These are phyloP conservation scores for Psidium guajava DNA, from an alignment of 345 rosid species.

Conservation along the genomic window DNA sequence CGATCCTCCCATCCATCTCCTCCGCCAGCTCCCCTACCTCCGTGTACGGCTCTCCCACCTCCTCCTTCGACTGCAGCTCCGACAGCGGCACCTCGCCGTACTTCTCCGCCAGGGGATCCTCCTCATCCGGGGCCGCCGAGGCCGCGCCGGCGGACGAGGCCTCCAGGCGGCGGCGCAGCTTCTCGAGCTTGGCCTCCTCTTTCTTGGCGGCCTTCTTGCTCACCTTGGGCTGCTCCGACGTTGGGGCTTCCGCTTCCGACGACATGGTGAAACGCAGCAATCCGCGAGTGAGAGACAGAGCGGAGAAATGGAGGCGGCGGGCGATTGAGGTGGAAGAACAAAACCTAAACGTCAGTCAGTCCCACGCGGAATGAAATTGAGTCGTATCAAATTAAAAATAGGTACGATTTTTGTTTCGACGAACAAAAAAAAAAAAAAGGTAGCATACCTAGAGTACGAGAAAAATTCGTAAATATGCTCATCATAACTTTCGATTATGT, in stretches of 20 bases:
- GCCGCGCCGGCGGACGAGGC: conserved; percentile 15
- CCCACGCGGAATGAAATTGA: neutral
- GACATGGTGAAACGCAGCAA: neutral
- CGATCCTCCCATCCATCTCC: conserved; percentile 26
- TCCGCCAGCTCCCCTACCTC: conserved; percentile 31
- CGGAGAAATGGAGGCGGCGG: neutral
- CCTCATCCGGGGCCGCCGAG: conserved; percentile 18
- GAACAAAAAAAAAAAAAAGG: too few species aligned
- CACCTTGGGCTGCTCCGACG: conserved; percentile 4
- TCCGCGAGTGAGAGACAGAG: neutral
- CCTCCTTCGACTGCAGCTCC: conserved; percentile 49
- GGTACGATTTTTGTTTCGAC: too few species aligned
- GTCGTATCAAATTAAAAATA: too few species aligned
- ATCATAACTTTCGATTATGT: too few species aligned
- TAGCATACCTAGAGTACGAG: too few species aligned
- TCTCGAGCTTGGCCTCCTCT: conserved; percentile 72
- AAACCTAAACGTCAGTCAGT: neutral
- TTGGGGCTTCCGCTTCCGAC: neutral
- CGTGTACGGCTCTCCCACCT: conserved; percentile 27
- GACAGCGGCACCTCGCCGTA: conserved; percentile 53
- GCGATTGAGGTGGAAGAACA: neutral
- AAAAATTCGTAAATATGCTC: too few species aligned
- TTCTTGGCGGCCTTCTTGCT: conserved; percentile 89
- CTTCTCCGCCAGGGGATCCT: conserved; percentile 31
- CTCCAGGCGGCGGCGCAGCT: conserved; percentile 59